Evolutionary conservation across 164 flowering plant species (phyloP), one percentile per base, ranked within the genome.

Genomic region (Magnolia kwangsiensis): DNA sequence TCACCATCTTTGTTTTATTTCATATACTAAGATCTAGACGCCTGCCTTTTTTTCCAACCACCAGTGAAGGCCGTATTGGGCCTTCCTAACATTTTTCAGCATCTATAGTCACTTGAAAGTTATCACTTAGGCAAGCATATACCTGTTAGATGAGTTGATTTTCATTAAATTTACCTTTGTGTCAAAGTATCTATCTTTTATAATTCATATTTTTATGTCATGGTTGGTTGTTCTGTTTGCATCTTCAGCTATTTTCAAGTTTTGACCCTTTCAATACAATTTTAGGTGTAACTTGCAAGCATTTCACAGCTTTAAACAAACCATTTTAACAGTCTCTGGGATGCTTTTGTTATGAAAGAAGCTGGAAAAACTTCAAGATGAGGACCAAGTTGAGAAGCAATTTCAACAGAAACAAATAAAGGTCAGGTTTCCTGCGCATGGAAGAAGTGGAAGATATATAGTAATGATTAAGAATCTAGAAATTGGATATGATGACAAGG

Each of bases 341-440:
- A 24, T 72, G 55, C 50, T 45, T 71, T 59, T 75, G 73, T 80
- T 23, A 72, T 59, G 67, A 84, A 89, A 96, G 99, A 96, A 94
- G 73, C 87, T 96, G 84, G 99, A 94, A 82, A 94, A 85, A 74
- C 95, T 96, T 77, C 90, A 88, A 81, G 98, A 90, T 68, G 93
- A 86, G 81, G 97, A 91, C 37, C 95, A 84, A 80, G 77, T 96
- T 78, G 98, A 94, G 86, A 96, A 92, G 88, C 99, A 98, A 71
- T 96, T 96, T 82, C 88, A 91, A 77, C 82, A 96, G 77, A 96
- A 96, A 85, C 96, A 90, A 83, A 90, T 91, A 94, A 94, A 88
- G 84, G 88, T 96, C 70, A 89, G 96, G 83, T 96, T 96, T 73
- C 99, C 99, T 4, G 98, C 92, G 83, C 96, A 94, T 69, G 98